Conservation (phyloP, 2,329 filamentous ascomycete genomes). For the Microcyclospora pomicola region DNA sequence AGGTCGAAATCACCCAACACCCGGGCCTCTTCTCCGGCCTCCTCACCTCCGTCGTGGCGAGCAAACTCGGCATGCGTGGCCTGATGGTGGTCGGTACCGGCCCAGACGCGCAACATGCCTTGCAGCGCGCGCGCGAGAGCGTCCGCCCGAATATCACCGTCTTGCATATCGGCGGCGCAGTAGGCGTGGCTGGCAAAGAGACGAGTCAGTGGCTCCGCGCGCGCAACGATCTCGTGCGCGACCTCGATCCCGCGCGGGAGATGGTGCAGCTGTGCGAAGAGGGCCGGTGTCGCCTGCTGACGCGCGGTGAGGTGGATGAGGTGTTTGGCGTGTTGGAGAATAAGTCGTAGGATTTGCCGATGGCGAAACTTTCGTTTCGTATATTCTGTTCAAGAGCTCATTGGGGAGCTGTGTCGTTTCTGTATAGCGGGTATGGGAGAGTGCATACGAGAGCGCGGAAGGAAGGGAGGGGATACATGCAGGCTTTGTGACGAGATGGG, state of each 20-base stretch:
- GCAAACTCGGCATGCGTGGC: constrained; percentile 53
- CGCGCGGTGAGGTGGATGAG: constrained; percentile 12
- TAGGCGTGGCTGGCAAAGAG: not conserved
- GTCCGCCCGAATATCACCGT: constrained; percentile 25
- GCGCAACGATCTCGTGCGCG: constrained; percentile 35
- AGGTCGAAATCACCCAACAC: constrained; percentile 82
- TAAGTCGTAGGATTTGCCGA: too few species aligned
- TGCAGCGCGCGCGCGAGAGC: constrained; percentile 26
- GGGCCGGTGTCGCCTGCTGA: constrained; percentile 21
- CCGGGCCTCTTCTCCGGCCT: constrained; percentile 82
- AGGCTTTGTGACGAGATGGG: too few species aligned
- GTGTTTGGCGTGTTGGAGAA: constrained; percentile 8
- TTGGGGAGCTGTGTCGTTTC: too few species aligned
- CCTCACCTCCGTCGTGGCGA: constrained; percentile 60
- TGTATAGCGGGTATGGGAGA: too few species aligned
- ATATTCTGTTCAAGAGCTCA: too few species aligned
- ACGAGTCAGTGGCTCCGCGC: constrained; percentile 35
- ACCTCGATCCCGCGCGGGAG: constrained; percentile 27
- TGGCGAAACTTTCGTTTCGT: too few species aligned
- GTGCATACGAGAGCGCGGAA: too few species aligned
- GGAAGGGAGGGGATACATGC: too few species aligned
- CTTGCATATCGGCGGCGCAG: constrained; percentile 24
- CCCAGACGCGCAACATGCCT: constrained; percentile 26
- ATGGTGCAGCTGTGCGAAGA: constrained; percentile 36
- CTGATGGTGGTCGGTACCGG: constrained; percentile 42